A percentile compares a stretch with the other conserved stretches of the same genome.
Evolutionary conservation across 2,329 filamentous ascomycete genomes (phyloP).

Genomic region (Stagonosporopsis tanaceti): DNA sequence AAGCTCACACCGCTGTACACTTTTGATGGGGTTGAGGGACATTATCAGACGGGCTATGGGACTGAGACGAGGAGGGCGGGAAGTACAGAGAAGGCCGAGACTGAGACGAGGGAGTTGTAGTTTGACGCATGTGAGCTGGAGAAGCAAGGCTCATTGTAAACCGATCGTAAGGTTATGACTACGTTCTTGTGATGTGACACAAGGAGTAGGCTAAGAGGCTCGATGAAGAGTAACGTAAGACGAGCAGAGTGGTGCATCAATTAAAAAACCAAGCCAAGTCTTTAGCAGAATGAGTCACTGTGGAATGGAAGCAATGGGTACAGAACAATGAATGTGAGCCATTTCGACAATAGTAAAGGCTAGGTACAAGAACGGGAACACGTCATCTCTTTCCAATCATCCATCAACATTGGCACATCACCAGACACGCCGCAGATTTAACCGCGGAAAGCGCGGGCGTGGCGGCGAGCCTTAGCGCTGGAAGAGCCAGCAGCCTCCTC

Average conservation of each 20-base stretch:
- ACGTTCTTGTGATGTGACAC: no score
- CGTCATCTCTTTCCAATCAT: conserved; percentile 1
- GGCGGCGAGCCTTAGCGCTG: conserved; percentile 30
- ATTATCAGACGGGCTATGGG: background rate
- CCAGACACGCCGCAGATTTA: conserved; percentile 5
- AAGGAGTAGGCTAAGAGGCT: no score
- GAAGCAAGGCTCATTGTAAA: no score
- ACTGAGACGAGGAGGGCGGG: background rate
- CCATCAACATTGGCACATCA: conserved; percentile 7
- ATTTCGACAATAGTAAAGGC: conserved; percentile 17
- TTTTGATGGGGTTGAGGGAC: conserved; percentile 29
- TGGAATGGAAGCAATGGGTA: background rate
- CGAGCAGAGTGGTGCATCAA: background rate
- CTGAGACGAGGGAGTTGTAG: conserved; percentile 7
- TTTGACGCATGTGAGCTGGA: no score
- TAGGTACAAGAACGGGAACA: conserved; percentile 31
- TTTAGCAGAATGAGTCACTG: background rate
- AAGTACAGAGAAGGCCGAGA: conserved; percentile 9
- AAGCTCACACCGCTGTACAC: conserved; percentile 39
- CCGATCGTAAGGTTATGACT: no score
- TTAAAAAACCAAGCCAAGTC: background rate
- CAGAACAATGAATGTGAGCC: conserved; percentile 6
- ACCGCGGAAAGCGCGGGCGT: conserved; percentile 30
- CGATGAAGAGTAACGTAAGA: no score
- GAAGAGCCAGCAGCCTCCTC: conserved; percentile 32